Conservation (phyloP, 148 eudicot genomes). For the Rhododendron williamsianum region DNA sequence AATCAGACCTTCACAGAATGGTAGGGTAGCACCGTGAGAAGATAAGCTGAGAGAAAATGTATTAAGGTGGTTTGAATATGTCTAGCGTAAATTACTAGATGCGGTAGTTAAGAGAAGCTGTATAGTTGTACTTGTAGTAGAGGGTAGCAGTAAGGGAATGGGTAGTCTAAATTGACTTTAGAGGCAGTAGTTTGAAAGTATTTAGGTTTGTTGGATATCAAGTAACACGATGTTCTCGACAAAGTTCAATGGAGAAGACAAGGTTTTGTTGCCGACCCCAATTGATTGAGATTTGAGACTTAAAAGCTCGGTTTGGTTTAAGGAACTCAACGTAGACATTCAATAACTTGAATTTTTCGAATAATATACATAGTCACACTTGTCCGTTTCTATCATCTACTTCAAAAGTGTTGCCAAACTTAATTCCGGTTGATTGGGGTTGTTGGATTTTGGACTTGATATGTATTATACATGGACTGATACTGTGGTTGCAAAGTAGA, state of each 20-base stretch:
- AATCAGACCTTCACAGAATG: not conserved
- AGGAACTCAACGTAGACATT: not conserved
- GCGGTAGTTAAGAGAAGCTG: too few species aligned
- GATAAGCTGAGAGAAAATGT: not conserved
- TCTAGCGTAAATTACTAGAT: not conserved
- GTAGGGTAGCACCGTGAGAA: not conserved
- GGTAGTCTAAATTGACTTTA: not conserved
- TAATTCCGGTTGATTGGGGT: not conserved
- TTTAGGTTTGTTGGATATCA: not conserved
- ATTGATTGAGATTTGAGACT: not conserved
- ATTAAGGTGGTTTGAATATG: not conserved
- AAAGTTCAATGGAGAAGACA: not conserved
- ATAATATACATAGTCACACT: not conserved
- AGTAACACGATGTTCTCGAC: not conserved
- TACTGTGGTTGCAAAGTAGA: not conserved
- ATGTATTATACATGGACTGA: not conserved
- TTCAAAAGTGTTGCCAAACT: not conserved
- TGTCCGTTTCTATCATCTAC: not conserved
- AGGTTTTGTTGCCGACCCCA: not conserved
- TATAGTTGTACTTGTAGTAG: not conserved
- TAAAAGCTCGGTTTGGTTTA: not conserved
- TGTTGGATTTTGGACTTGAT: not conserved
- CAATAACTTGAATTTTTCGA: not conserved
- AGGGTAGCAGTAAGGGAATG: not conserved
- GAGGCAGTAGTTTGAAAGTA: not conserved